phyloP scores from a whole-genome alignment of 2,329 filamentous ascomycete genomes.

The Trichoderma sp. region DNA sequence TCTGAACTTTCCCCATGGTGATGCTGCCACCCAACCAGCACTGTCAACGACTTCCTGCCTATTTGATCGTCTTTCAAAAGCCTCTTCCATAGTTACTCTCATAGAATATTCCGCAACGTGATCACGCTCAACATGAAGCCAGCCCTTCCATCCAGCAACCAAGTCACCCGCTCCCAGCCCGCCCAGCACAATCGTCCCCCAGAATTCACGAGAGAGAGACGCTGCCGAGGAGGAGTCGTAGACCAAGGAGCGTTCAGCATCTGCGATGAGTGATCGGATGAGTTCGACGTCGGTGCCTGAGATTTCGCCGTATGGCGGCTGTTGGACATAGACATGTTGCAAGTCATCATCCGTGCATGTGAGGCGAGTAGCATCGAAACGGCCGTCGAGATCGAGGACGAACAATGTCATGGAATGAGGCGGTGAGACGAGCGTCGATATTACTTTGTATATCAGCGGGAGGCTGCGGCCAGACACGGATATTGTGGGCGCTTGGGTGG shows the following conservation, averaged over 20 bases:
- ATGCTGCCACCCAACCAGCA: slow-evolving; percentile 47
- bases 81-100: slow-evolving; percentile 44
- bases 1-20: slow-evolving; percentile 50
- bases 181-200: slow-evolving; percentile 57
- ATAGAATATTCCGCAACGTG: slow-evolving; percentile 39
- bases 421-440: slow-evolving; percentile 49
- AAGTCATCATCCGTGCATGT: slow-evolving; percentile 39
- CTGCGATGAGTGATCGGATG: slow-evolving; percentile 37
- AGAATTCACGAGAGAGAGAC: slow-evolving; percentile 50
- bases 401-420: slow-evolving; percentile 49
- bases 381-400: slow-evolving; percentile 53
- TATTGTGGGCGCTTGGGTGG: slow-evolving; percentile 47
- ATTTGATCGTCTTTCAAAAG: slow-evolving; percentile 39
- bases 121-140: slow-evolving; percentile 50
- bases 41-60: slow-evolving; percentile 41
- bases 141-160: slow-evolving; percentile 43
- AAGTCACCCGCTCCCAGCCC: slow-evolving; percentile 36
- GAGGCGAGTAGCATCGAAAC: slow-evolving; percentile 53
- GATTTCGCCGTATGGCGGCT: slow-evolving; percentile 31
- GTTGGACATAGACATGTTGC: slow-evolving; percentile 50
- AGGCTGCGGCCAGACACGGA: slow-evolving; percentile 52
- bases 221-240: slow-evolving; percentile 42
- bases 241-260: slow-evolving; percentile 48
- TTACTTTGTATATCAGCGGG: slow-evolving; percentile 54
- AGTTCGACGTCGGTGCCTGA: slow-evolving; percentile 25